Percentiles rank a stretch among this genome's conserved stretches.
phyloP scores from a whole-genome alignment of 2,329 filamentous ascomycete genomes.

The Nemania diffusa region DNA sequence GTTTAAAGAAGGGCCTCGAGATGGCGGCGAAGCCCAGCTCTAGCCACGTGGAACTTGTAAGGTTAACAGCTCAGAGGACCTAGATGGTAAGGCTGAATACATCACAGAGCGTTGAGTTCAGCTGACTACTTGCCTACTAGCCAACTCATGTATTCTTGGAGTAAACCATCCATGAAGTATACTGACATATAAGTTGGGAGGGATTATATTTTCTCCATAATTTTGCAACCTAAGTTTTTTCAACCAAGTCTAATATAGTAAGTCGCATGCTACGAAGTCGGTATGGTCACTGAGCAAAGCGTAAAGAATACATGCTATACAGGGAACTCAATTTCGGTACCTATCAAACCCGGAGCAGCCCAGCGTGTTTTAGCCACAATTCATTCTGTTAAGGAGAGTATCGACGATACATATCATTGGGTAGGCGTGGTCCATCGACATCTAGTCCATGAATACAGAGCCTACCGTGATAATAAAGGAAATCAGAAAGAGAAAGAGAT shows the following conservation, averaged over 20 bases:
- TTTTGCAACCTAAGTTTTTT: not conserved
- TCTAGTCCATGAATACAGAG: slow-evolving; percentile 16
- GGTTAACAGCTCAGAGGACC: too few species aligned
- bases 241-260: not conserved
- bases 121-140: too few species aligned
- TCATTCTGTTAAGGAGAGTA: slow-evolving; percentile 40
- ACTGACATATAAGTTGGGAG: too few species aligned
- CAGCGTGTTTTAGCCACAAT: slow-evolving; percentile 28
- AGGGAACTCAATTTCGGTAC: slow-evolving; percentile 37
- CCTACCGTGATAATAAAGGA: slow-evolving; percentile 25
- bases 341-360: slow-evolving; percentile 29
- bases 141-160: too few species aligned
- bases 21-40: too few species aligned
- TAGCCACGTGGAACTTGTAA: too few species aligned
- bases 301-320: slow-evolving; percentile 2
- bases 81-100: too few species aligned
- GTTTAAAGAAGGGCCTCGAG: too few species aligned
- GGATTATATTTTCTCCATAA: not conserved
- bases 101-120: too few species aligned
- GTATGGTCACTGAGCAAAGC: not conserved
- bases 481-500: slow-evolving; percentile 24
- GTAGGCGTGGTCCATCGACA: slow-evolving; percentile 16
- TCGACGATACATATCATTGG: slow-evolving; percentile 34
- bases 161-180: too few species aligned
- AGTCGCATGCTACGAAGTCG: not conserved